phyloP scores from a whole-genome alignment of 495 filamentous ascomycete species.

The Podospora australis region DNA sequence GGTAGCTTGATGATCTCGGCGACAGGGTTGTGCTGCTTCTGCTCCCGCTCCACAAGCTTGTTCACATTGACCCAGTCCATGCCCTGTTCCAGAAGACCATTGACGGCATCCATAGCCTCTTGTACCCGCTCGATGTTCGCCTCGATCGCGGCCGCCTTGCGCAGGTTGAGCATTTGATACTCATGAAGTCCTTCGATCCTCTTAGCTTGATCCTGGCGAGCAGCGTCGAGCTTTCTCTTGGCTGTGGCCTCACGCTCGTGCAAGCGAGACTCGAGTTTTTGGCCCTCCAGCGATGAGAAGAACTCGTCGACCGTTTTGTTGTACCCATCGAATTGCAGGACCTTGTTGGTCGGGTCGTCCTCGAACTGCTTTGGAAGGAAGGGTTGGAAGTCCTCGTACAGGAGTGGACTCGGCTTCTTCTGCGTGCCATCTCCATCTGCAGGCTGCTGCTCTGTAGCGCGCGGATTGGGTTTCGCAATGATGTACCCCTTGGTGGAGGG shows the following conservation, averaged over 20 bases:
- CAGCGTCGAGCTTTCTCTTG: slow-evolving; percentile 73
- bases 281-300: slow-evolving; percentile 91
- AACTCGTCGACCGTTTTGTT: slow-evolving; percentile 94
- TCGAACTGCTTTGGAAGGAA: slow-evolving; percentile 83
- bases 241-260: slow-evolving; percentile 75
- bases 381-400: slow-evolving; percentile 95
- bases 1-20: slow-evolving; percentile 83
- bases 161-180: slow-evolving; percentile 72
- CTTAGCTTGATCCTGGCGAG: slow-evolving; percentile 72
- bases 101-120: slow-evolving; percentile 86
- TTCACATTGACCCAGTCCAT: slow-evolving; percentile 97
- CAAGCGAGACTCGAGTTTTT: slow-evolving; percentile 78
- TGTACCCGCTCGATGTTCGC: slow-evolving; percentile 83
- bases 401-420: slow-evolving; percentile 41
- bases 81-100: slow-evolving; percentile 78
- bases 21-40: slow-evolving; percentile 71
- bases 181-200: slow-evolving; percentile 75
- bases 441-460: slow-evolving; percentile 15
- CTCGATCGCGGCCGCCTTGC: slow-evolving; percentile 84
- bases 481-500: slow-evolving; percentile 73
- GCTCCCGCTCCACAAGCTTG: slow-evolving; percentile 78
- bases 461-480: slow-evolving; percentile 59
- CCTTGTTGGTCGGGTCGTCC: slow-evolving; percentile 52
- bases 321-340: slow-evolving; percentile 73
- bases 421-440: slow-evolving; percentile 33